These are phyloP conservation scores for Nissolia schottii DNA, from an alignment of 306 rosid species.

Conservation along the genomic window DNA sequence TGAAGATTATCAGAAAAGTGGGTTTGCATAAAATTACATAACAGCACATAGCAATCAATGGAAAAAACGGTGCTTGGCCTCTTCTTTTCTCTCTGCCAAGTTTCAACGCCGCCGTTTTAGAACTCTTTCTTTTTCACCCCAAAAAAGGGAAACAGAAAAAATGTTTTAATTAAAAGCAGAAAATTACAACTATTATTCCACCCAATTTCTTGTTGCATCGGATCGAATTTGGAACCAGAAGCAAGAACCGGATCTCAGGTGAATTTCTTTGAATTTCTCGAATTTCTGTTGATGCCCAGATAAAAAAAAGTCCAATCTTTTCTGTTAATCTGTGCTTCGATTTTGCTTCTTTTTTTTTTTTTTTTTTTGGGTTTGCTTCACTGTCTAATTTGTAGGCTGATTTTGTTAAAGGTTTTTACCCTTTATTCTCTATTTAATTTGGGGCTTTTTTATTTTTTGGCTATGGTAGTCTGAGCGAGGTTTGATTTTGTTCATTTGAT, in stretches of 20 bases:
- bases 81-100: not conserved
- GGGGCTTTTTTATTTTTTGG: not conserved
- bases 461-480: not conserved
- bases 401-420: not conserved
- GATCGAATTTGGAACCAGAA: not conserved
- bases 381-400: not conserved
- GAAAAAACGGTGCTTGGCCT: not conserved
- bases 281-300: not conserved
- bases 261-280: not conserved
- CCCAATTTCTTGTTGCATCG: not conserved
- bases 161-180: not conserved
- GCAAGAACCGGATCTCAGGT: conserved; percentile 35
- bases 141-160: not conserved
- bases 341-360: not conserved
- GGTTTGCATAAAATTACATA: not conserved
- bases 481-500: conserved; percentile 5
- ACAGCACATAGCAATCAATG: not conserved
- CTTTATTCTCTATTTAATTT: not conserved
- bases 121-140: not conserved
- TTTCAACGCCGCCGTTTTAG: conserved; percentile 33
- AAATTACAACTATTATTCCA: not conserved
- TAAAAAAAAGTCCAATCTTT: not conserved
- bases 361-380: too few relatives aligned
- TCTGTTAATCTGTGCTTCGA: not conserved
- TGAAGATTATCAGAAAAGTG: not conserved